phyloP scores from a whole-genome alignment of 2,329 filamentous ascomycete species.

The Aspergillus carbonarius region DNA sequence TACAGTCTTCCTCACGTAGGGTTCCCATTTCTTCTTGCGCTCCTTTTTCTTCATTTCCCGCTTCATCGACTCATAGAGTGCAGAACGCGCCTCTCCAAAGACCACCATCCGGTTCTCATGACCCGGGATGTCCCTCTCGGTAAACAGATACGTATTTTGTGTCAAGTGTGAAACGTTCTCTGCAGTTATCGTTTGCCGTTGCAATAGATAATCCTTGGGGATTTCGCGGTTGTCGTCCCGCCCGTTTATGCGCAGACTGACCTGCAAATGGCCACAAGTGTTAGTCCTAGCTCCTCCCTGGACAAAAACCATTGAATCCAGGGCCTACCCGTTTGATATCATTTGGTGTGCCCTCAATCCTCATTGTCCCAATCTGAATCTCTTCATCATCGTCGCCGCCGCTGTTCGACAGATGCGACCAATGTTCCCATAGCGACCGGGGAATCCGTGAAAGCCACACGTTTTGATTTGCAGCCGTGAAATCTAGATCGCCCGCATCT shows the following conservation, averaged over 20 bases:
- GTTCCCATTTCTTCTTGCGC: constrained; percentile 56
- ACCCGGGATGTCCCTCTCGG: constrained; percentile 85
- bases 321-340: constrained; percentile 48
- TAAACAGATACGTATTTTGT: constrained; percentile 87
- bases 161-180: constrained; percentile 49
- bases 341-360: constrained; percentile 57
- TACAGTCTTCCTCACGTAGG: constrained; percentile 61
- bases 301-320: background rate
- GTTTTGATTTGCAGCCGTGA: constrained; percentile 48
- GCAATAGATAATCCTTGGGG: constrained; percentile 85
- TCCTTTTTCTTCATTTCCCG: constrained; percentile 46
- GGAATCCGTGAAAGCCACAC: constrained; percentile 77
- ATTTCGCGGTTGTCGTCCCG: constrained; percentile 68
- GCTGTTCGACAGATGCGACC: constrained; percentile 57
- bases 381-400: constrained; percentile 69
- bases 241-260: constrained; percentile 68
- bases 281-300: constrained; percentile 2
- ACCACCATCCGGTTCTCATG: constrained; percentile 54
- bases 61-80: constrained; percentile 48
- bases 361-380: constrained; percentile 75
- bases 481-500: constrained; percentile 64
- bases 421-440: constrained; percentile 76
- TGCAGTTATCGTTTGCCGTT: constrained; percentile 60
- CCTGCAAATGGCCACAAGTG: constrained; percentile 48
- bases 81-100: constrained; percentile 47